phyloP scores from a whole-genome alignment of 176 grass and related monocot genomes.

The Dactylis glomerata region DNA sequence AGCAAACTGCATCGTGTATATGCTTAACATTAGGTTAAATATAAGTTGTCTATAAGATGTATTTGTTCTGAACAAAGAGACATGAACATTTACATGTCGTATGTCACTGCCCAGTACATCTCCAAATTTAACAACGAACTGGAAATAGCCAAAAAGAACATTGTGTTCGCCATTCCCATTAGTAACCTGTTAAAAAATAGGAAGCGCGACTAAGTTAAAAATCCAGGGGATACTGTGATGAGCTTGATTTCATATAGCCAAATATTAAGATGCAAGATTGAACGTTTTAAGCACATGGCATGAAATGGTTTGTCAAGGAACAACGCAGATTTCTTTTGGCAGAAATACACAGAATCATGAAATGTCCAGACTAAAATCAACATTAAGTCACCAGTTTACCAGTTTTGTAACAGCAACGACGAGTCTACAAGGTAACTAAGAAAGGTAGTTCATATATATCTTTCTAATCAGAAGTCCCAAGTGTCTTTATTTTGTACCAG shows the following conservation, averaged over 20 bases:
- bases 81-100: neutral
- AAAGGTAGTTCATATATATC: neutral
- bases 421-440: neutral
- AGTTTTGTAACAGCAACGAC: neutral
- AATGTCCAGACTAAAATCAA: neutral
- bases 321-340: neutral
- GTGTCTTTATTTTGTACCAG: neutral
- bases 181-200: neutral
- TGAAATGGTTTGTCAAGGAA: neutral
- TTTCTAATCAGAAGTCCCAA: neutral
- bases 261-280: neutral
- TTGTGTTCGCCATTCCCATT: neutral
- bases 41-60: neutral
- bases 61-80: constrained; percentile 2
- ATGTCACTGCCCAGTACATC: constrained; percentile 17
- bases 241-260: neutral
- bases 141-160: neutral
- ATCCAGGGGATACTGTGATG: neutral
- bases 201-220: neutral
- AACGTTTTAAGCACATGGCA: neutral
- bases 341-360: neutral
- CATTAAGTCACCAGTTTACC: neutral
- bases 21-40: neutral
- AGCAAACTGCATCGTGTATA: neutral
- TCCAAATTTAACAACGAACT: neutral